A percentile compares a stretch with the other conserved stretches of the same genome.
Evolutionary conservation across 2,329 filamentous ascomycete genomes (phyloP).

Genomic region (Colletotrichum sp.): DNA sequence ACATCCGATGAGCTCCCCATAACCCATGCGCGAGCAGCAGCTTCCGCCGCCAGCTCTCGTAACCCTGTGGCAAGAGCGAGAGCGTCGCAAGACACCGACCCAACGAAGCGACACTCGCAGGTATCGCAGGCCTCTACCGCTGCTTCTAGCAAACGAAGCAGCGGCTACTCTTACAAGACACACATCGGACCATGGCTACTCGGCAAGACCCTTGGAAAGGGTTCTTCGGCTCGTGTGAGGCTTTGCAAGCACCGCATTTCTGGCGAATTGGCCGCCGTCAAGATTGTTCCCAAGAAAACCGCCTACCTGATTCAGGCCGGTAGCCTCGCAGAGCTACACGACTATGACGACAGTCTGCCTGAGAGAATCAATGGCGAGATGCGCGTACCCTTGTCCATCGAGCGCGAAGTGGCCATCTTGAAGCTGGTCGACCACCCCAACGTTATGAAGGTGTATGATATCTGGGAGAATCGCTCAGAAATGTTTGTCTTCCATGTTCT

Average conservation of each 20-base stretch:
- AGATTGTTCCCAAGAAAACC: conserved; percentile 88
- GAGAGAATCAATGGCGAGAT: conserved; percentile 65
- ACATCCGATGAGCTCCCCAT: conserved; percentile 7
- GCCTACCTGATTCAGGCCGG: conserved; percentile 83
- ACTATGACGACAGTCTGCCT: conserved; percentile 66
- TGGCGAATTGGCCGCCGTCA: conserved; percentile 85
- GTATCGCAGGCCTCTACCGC: conserved; percentile 43
- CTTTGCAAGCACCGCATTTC: conserved; percentile 82
- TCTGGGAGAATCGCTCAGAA: conserved; percentile 96
- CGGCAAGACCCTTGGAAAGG: conserved; percentile 86
- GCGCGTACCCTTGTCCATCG: conserved; percentile 85
- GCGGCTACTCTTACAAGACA: conserved; percentile 59
- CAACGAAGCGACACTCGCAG: conserved; percentile 42
- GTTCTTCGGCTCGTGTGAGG: conserved; percentile 87
- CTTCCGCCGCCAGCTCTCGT: conserved; percentile 20
- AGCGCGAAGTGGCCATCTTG: conserved; percentile 95
- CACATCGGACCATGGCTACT: conserved; percentile 95
- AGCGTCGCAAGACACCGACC: conserved; percentile 35
- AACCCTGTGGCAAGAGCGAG: conserved; percentile 26
- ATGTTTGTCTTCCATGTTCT: conserved; percentile 66
- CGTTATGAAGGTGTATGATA: conserved; percentile 92
- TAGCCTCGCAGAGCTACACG: conserved; percentile 83
- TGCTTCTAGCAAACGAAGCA: conserved; percentile 42
- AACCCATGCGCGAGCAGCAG: not conserved
- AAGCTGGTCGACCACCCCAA: conserved; percentile 95